Conservation (phyloP, 2,329 filamentous ascomycete species). For the Emericellopsis cladophorae region DNA sequence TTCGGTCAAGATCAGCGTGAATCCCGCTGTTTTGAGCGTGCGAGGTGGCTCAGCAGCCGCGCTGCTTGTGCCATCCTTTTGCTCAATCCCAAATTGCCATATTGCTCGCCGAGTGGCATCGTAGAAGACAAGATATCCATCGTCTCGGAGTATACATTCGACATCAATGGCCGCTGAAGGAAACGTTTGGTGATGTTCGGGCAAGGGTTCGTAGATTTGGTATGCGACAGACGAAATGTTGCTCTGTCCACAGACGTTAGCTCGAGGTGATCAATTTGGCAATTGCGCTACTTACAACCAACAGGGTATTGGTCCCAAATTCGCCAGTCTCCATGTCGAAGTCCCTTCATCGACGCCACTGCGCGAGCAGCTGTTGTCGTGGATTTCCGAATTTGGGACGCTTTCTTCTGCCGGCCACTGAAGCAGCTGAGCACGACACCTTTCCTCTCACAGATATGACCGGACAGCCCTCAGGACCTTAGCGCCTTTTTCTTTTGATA, state of each 20-base stretch:
- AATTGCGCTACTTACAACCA: conserved; percentile 32
- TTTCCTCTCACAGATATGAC: not conserved
- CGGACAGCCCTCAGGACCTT: too few species aligned
- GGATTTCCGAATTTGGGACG: not conserved
- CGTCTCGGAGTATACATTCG: conserved; percentile 34
- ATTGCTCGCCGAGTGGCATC: conserved; percentile 35
- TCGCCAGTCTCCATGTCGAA: conserved; percentile 51
- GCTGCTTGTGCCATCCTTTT: conserved; percentile 20
- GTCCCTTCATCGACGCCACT: conserved; percentile 13
- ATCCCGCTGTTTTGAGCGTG: conserved; percentile 28
- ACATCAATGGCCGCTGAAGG: conserved; percentile 34
- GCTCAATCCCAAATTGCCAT: conserved; percentile 40
- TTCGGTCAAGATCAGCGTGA: conserved; percentile 29
- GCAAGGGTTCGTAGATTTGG: conserved; percentile 39
- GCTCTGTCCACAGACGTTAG: conserved; percentile 25
- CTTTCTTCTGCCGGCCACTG: not conserved
- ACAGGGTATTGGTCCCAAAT: conserved; percentile 48
- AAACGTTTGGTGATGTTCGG: conserved; percentile 29
- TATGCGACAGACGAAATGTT: conserved; percentile 43
- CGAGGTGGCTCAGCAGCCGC: conserved; percentile 15
- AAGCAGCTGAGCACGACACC: not conserved
- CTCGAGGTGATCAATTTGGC: not conserved
- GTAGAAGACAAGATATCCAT: conserved; percentile 40
- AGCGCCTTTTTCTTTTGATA: too few species aligned
- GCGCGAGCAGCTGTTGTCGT: not conserved